Base-by-base conservation (phyloP, 2,329 filamentous ascomycete genomes). In the Penicillium sp. region DNA sequence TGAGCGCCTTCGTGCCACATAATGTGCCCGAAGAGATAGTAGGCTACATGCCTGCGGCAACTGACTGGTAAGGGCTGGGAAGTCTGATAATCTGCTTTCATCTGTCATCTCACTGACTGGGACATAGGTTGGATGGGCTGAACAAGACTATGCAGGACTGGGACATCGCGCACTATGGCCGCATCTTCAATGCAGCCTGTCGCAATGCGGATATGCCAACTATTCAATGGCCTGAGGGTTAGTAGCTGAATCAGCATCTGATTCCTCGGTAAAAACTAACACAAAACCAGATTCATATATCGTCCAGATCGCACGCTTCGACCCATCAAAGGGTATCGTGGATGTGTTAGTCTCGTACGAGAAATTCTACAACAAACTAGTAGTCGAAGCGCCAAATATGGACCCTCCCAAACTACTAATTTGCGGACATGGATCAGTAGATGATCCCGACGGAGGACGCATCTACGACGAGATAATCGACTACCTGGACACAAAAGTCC, bases 251-350 rank as follows among this genome's bases (percentile, higher is more conserved):
- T 17, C 17, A 23, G 19, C 15, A 25, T 23, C 2, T 31, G 49
- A 23, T 21, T n/a, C 49, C 74, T 27, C 23, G 1, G 42, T 73
- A 76, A 80, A 82, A n/a, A 77, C 81, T 65, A 75, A 89, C 41
- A 27, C 36, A 58, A 57, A 47, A 56, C 57, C 56, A 79, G 82
- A 87, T 63, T 83, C 87, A 68, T 94, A 92, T 73, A 90, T 94
- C 65, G 82, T 89, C 6, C 90, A 94, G 70, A 85, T 93, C 27
- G 89, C 90, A 1, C 87, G 90, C 21, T 94, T 94, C 70, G 90
- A 94, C 64, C 90, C 90, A 0, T 86, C 89, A 47, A 94, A 93
- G 76, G 90, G 90, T 9, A 91, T 93, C 42, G 85, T 88, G 0
- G 88, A 90, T 51, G 88, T 92, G 8, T 83, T 94, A 56, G 85